Evolutionary conservation across 1,139 yeast species (phyloP).

Genomic region (Sugiyamaella novakii): DNA sequence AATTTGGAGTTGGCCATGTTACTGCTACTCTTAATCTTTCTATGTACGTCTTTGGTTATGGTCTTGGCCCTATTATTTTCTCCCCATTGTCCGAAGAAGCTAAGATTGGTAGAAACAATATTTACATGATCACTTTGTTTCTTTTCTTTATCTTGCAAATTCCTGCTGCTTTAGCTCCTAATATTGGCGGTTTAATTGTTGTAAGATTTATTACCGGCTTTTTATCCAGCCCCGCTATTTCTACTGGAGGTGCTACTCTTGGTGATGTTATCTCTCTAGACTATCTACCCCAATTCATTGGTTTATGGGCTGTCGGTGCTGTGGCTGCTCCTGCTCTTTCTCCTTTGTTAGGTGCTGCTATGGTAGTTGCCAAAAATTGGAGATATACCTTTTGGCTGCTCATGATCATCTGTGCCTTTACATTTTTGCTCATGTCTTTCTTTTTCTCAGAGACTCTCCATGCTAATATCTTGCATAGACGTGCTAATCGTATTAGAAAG

Average conservation of each 20-base stretch:
- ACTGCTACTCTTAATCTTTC: constrained; percentile 50
- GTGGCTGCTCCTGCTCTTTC: not conserved
- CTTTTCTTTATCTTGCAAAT: constrained; percentile 58
- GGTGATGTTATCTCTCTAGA: not conserved
- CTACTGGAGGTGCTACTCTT: not conserved
- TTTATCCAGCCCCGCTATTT: not conserved
- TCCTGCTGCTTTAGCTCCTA: constrained; percentile 48
- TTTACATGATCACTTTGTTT: constrained; percentile 55
- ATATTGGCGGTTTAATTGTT: constrained; percentile 52
- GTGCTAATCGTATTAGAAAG: not conserved
- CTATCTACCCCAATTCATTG: not conserved
- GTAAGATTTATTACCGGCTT: constrained; percentile 73
- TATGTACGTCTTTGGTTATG: constrained; percentile 58
- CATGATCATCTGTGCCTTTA: not conserved
- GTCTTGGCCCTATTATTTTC: constrained; percentile 55
- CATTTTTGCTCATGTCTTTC: not conserved
- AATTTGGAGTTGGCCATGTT: not conserved
- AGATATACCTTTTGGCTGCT: not conserved
- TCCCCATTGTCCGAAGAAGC: constrained; percentile 58
- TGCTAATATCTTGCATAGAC: not conserved
- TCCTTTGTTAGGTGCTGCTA: not conserved
- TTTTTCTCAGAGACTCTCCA: not conserved
- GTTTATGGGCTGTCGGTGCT: not conserved
- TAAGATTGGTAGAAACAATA: constrained; percentile 53
- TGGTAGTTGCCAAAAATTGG: not conserved